Evolutionary conservation across 2,329 filamentous ascomycete species (phyloP).

Genomic region (Xylariales sp.): DNA sequence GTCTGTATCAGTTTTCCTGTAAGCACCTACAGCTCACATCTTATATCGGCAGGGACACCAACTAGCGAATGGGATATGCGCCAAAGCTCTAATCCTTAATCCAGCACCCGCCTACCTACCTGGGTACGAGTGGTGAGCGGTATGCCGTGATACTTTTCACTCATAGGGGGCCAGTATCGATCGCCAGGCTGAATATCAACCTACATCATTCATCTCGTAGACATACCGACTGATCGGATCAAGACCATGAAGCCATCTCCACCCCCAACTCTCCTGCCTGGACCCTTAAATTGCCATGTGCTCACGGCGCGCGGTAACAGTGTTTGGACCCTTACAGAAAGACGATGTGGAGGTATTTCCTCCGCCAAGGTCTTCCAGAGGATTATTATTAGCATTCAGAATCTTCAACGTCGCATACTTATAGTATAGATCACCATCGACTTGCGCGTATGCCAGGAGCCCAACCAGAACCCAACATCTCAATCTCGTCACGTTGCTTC

Average conservation of each 20-base stretch:
- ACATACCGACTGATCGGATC: neutral
- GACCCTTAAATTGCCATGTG: no score
- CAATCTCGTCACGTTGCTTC: neutral
- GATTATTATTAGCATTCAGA: neutral
- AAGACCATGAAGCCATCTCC: neutral
- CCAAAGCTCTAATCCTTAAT: no score
- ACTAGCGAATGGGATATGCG: no score
- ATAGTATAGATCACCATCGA: neutral
- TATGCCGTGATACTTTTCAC: no score
- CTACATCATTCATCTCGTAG: neutral
- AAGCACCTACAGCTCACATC: no score
- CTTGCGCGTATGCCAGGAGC: no score
- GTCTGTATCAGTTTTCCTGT: no score
- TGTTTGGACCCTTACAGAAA: neutral
- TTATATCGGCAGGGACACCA: no score
- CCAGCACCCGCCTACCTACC: no score
- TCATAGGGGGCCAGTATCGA: neutral
- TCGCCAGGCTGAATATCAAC: constrained; percentile 1
- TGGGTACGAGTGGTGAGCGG: neutral
- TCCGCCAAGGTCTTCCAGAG: neutral
- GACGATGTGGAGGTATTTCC: neutral
- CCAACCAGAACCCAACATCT: no score
- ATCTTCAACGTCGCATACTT: neutral
- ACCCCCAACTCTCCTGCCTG: no score
- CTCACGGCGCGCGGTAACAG: neutral